These are phyloP conservation scores for Neurospora crassa DNA, from an alignment of 2,329 filamentous ascomycete species.

Conservation along the genomic window DNA sequence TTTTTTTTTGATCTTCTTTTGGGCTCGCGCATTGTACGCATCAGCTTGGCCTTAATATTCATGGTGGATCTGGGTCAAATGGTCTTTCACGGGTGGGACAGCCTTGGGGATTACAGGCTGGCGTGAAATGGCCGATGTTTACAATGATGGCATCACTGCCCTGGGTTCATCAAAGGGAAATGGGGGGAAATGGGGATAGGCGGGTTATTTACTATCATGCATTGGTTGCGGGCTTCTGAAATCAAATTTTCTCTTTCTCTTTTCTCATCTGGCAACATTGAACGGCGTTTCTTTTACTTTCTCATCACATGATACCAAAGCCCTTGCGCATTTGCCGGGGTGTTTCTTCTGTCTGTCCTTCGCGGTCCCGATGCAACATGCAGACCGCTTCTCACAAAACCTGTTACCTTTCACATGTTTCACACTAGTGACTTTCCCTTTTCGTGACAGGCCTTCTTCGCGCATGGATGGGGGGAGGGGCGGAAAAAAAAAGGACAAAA, in stretches of 20 bases:
- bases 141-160: conserved; percentile 20
- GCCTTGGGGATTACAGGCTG: conserved; percentile 9
- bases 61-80: conserved; percentile 10
- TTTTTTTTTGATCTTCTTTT: conserved; percentile 1
- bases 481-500: not conserved
- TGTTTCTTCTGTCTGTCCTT: not conserved
- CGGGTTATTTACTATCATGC: conserved; percentile 4
- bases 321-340: conserved; percentile 13
- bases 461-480: not conserved
- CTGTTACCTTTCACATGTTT: not conserved
- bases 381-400: not conserved
- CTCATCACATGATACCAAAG: conserved; percentile 18
- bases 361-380: not conserved
- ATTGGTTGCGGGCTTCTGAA: conserved; percentile 2
- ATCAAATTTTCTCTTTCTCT: conserved; percentile 5
- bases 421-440: not conserved
- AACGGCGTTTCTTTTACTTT: conserved; percentile 9
- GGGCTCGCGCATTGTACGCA: conserved; percentile 13
- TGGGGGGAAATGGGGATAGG: not conserved
- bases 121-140: conserved; percentile 15
- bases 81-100: conserved; percentile 12
- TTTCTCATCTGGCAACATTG: conserved; percentile 3
- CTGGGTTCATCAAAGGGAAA: not conserved
- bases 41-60: conserved; percentile 14
- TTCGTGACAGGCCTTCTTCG: not conserved